Evolutionary conservation across 768 basidiomycete genomes (phyloP), one percentile per base, ranked within the genome.

Genomic region (Mrakia blollopis): DNA sequence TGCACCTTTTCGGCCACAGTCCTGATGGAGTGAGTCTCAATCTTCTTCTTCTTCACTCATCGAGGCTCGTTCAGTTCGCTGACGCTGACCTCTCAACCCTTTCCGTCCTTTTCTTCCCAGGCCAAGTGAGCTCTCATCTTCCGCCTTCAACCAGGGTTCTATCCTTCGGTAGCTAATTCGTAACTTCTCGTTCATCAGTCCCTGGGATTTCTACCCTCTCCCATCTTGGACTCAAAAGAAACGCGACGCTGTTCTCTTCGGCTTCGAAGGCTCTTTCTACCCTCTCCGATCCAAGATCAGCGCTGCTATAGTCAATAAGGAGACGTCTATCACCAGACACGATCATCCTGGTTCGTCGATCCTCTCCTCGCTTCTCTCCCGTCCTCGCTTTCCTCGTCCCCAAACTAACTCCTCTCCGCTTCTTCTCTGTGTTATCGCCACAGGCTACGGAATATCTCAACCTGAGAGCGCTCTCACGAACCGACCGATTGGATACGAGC

Each of bases 141-240:
- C 10, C 21, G 3, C 13, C 41, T 2, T 71, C 70, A 3, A 4
- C 30, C 54, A 16, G 16, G 16, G 5, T 14, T 16, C 4, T 23
- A 2, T 7, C 44, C 10, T 14, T 25, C 30, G 11, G 70, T 32
- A 21, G 21, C 57, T n/a, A 57, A n/a, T 57, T n/a, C 25, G 1
- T 57, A 11, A 9, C 57, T 57, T 8, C 10, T n/a, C 18, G 10
- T 57, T 57, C 57, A 28, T 18, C 28, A 69, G 50, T 47, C 35
- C 57, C 28, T 78, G 77, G 77, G 73, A 78, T 44, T 78, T 78
- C 50, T 78, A 70, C 73, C 77, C 77, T n/a, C 73, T 78, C 13
- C 37, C 13, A 0, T 44, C 67, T 16, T 78, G 72, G 73, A 61
- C 39, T 7, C 30, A 25, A 10, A 78, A 78, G 73, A 69, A 70